Conservation (phyloP, 2,329 filamentous ascomycete species). For the Keithomyces neogunnii region DNA sequence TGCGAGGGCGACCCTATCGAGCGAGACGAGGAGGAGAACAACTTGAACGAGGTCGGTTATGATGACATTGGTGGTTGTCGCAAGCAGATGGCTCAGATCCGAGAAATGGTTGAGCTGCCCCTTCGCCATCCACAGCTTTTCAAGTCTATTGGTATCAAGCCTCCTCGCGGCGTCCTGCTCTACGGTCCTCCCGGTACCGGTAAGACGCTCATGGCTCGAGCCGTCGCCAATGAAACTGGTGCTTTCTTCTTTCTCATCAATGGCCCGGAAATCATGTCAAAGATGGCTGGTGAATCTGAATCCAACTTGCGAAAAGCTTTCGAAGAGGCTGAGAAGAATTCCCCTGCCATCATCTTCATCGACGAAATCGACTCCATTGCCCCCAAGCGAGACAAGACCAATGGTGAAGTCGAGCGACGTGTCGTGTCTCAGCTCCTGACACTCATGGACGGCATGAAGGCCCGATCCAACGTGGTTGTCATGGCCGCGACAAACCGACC, state of each 20-base stretch:
- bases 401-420: conserved; percentile 96
- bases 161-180: conserved; percentile 93
- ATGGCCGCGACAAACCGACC: conserved; percentile 99
- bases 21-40: conserved; percentile 98
- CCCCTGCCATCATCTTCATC: conserved; percentile 98
- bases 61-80: conserved; percentile 98
- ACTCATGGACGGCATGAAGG: conserved; percentile 99
- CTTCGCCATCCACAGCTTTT: conserved; percentile 96
- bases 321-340: conserved; percentile 99
- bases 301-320: conserved; percentile 99
- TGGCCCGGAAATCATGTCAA: conserved; percentile 99
- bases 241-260: conserved; percentile 99
- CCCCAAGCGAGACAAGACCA: conserved; percentile 99
- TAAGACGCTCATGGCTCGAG: conserved; percentile 98
- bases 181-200: conserved; percentile 96
- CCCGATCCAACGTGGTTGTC: conserved; percentile 94
- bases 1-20: conserved; percentile 84
- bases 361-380: conserved; percentile 99
- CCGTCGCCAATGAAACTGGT: conserved; percentile 96
- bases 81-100: conserved; percentile 99
- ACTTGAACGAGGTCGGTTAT: conserved; percentile 97
- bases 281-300: conserved; percentile 99
- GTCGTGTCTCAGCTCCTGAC: conserved; percentile 96
- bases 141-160: conserved; percentile 99
- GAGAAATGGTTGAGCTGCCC: conserved; percentile 95